Evolutionary conservation across 2,329 filamentous ascomycete genomes (phyloP), one percentile per base, ranked within the genome.

Genomic region (Paracorniculantispora psalliotae): DNA sequence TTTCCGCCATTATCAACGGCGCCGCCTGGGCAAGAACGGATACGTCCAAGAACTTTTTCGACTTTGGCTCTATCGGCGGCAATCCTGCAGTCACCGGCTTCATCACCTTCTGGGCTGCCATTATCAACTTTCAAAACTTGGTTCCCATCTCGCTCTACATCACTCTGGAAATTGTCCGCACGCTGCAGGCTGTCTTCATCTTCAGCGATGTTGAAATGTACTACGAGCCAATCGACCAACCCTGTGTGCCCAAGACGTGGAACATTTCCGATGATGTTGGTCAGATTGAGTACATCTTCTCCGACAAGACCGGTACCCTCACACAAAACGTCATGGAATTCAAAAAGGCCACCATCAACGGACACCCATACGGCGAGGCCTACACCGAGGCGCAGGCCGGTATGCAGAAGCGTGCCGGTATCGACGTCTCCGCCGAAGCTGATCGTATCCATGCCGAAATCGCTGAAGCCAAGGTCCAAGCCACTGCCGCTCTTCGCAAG

Each of bases 271-370:
- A 99, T 69, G 96, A 99, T 67, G 81, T 99, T 49, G 94, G 94
- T 13, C 94, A 99, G 75, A 96, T 99, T 63, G 94, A 97, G 74
- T 99, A 97, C 77, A 96, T 99, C 65, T 99, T 99, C 74, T 97
- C 92, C 0, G 93, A 97, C 78, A 97, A 97, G 79, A 97, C 93
- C 0, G 93, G 93, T 26, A 97, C 93, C 1, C 78, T 97, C 65
- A 97, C 93, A 6, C 96, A 94, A 75, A 97, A 97, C 69, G 88
- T 92, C 79, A 97, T 99, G 94, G 96, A 99, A 72, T 99, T 97
- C 83, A 99, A 97, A 74, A 99, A 99, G 74, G 92, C 89, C 58
- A 96, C 92, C 0, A 88, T 99, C 74, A 97, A 97, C 68, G 93
- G 93, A n/a, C 84, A 94, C 61, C 87, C 92, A 0, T 99, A 99